phyloP scores from a whole-genome alignment of 768 basidiomycete genomes.

The Kwoniella newhampshirensis region DNA sequence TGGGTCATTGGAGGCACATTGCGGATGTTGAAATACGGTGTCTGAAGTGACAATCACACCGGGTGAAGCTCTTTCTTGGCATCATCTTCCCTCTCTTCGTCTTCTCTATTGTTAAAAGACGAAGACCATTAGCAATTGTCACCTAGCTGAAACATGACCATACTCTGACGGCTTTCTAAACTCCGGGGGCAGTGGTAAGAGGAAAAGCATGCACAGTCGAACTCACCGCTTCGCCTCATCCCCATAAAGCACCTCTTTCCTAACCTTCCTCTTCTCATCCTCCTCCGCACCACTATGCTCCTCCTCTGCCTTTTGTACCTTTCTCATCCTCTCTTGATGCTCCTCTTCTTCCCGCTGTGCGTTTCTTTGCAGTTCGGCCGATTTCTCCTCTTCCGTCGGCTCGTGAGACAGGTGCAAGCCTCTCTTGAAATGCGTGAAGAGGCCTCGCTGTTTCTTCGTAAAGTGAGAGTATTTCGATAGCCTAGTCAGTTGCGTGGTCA shows the following conservation, averaged over 20 bases:
- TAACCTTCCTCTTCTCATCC: conserved; percentile 2
- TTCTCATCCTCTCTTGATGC: conserved; percentile 24
- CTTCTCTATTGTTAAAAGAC: conserved; percentile 11
- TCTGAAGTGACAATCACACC: neutral
- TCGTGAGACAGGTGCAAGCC: conserved; percentile 32
- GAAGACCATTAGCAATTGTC: too few relatives aligned
- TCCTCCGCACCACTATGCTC: conserved; percentile 4
- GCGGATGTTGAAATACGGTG: too few relatives aligned
- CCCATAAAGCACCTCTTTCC: conserved; percentile 8
- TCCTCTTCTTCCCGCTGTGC: conserved; percentile 24
- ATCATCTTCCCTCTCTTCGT: conserved; percentile 16
- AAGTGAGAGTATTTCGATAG: conserved; percentile 28
- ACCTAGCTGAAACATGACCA: too few relatives aligned
- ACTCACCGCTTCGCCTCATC: conserved; percentile 15
- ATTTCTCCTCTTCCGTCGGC: conserved; percentile 38
- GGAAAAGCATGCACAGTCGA: neutral
- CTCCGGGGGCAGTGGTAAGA: too few relatives aligned
- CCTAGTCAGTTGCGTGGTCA: conserved; percentile 11
- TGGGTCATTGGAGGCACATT: too few relatives aligned
- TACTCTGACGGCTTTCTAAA: too few relatives aligned
- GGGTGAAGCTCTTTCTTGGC: conserved; percentile 4
- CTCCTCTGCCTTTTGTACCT: conserved; percentile 15
- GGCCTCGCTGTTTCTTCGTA: conserved; percentile 29
- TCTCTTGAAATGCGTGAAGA: conserved; percentile 22
- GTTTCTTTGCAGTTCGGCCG: conserved; percentile 23